These are phyloP conservation scores for Metschnikowia vanudenii DNA, from an alignment of 805 yeast genomes.

Conservation along the genomic window DNA sequence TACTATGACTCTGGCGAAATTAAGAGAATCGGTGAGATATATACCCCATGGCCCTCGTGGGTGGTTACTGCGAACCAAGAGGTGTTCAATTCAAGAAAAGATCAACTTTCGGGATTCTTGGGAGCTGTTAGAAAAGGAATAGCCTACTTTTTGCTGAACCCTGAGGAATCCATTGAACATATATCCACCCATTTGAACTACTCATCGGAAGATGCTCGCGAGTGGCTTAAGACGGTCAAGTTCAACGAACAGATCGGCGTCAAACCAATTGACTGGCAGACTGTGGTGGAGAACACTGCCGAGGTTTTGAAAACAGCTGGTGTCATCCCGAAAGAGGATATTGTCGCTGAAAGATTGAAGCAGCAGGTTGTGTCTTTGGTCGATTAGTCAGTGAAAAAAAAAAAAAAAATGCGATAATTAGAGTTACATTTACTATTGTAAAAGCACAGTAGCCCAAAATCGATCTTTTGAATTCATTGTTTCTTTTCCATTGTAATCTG, in stretches of 20 bases:
- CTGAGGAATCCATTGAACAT: slow-evolving; percentile 62
- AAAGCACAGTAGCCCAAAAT: too few species aligned
- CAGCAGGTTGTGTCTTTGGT: slow-evolving; percentile 15
- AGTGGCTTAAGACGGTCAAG: slow-evolving; percentile 77
- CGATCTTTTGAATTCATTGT: too few species aligned
- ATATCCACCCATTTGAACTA: slow-evolving; percentile 73
- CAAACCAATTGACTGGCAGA: slow-evolving; percentile 45
- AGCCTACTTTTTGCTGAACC: slow-evolving; percentile 55
- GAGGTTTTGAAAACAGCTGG: slow-evolving; percentile 61
- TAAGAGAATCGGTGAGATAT: slow-evolving; percentile 80
- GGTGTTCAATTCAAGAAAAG: slow-evolving; percentile 29
- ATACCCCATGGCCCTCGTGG: slow-evolving; percentile 98
- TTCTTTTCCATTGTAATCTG: too few species aligned
- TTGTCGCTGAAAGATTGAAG: slow-evolving; percentile 29
- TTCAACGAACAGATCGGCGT: slow-evolving; percentile 49
- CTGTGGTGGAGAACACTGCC: slow-evolving; percentile 54
- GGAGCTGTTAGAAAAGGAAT: slow-evolving; percentile 65
- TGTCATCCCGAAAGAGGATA: slow-evolving; percentile 42
- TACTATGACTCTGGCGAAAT: slow-evolving; percentile 80
- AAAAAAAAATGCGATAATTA: background rate
- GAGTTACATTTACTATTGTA: too few species aligned
- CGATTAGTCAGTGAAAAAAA: slow-evolving; percentile 2
- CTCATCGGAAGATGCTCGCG: slow-evolving; percentile 69
- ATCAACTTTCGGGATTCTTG: slow-evolving; percentile 40
- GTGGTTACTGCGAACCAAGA: slow-evolving; percentile 57